Percentiles rank a stretch among this genome's conserved stretches.
Evolutionary conservation across 768 basidiomycete genomes (phyloP).

Genomic region (Leccinum subgranulosum): DNA sequence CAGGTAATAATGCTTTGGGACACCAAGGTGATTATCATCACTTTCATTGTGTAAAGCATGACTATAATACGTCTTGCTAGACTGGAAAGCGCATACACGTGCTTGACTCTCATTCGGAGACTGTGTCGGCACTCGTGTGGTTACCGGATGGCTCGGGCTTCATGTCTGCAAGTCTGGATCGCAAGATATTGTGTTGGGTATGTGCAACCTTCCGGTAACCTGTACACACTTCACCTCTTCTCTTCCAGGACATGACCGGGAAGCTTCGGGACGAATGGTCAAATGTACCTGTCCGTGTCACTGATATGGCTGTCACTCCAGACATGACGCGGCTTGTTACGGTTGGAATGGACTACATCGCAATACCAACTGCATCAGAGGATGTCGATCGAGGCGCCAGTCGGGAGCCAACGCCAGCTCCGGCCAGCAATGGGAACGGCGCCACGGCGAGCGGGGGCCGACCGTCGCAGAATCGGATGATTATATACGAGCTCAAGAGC

Average conservation of each 20-base stretch:
- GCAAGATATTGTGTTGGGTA: conserved; percentile 83
- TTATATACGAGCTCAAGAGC: conserved; percentile 72
- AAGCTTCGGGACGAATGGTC: conserved; percentile 69
- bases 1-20: conserved; percentile 87
- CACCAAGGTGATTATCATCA: conserved; percentile 56
- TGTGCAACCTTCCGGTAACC: conserved; percentile 19
- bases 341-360: conserved; percentile 62
- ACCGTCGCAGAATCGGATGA: conserved; percentile 57
- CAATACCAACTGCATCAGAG: conserved; percentile 17
- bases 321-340: conserved; percentile 81
- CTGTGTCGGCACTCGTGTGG: conserved; percentile 85
- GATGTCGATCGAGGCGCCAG: conserved; percentile 27
- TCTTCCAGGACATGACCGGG: conserved; percentile 67
- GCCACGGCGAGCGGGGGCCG: conserved; percentile 33
- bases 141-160: conserved; percentile 87
- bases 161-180: conserved; percentile 85
- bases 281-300: conserved; percentile 71
- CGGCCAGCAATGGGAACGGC: conserved; percentile 32
- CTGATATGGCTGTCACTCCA: conserved; percentile 83
- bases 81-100: conserved; percentile 69
- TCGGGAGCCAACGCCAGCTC: conserved; percentile 36
- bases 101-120: conserved; percentile 72
- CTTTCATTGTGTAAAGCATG: not conserved
- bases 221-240: conserved; percentile 7
- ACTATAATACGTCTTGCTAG: conserved; percentile 38